phyloP scores from a whole-genome alignment of 2,329 filamentous ascomycete genomes.

The Cryoendolithus antarcticus region DNA sequence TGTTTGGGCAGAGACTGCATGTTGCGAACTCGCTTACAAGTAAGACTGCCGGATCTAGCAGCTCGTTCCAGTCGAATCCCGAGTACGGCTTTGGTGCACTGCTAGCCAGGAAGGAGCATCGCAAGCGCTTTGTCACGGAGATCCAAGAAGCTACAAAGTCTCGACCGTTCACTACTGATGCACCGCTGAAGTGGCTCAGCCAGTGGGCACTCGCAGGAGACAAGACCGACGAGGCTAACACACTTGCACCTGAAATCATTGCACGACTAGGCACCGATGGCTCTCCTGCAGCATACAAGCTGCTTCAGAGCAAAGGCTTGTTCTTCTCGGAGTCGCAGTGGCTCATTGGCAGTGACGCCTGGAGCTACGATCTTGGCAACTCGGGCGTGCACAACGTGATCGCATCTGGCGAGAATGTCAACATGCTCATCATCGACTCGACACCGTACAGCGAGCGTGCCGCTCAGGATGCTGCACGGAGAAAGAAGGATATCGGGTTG shows the following conservation, averaged over 20 bases:
- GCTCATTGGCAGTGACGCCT: constrained; percentile 92
- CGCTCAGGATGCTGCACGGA: constrained; percentile 67
- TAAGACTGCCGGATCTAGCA: constrained; percentile 67
- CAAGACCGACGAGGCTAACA: constrained; percentile 61
- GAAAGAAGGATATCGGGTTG: constrained; percentile 97
- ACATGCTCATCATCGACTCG: constrained; percentile 97
- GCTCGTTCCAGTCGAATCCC: constrained; percentile 67
- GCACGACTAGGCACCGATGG: constrained; percentile 66
- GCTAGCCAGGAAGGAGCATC: constrained; percentile 76
- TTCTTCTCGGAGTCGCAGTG: constrained; percentile 92
- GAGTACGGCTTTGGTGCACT: constrained; percentile 96
- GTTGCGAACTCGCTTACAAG: constrained; percentile 76
- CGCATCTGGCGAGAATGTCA: constrained; percentile 93
- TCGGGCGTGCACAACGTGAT: constrained; percentile 96
- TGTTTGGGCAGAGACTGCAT: constrained; percentile 72
- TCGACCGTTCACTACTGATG: constrained; percentile 64
- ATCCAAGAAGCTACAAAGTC: constrained; percentile 67
- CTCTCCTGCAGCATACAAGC: constrained; percentile 56
- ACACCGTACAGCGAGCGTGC: constrained; percentile 85
- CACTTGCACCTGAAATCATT: constrained; percentile 70
- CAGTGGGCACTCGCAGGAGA: constrained; percentile 71
- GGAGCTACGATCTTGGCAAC: constrained; percentile 95
- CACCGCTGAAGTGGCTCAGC: constrained; percentile 64
- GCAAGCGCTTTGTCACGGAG: constrained; percentile 65
- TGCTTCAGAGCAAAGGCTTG: constrained; percentile 65